phyloP scores from a whole-genome alignment of 768 basidiomycete species.

The Boletus vermiculosoides region DNA sequence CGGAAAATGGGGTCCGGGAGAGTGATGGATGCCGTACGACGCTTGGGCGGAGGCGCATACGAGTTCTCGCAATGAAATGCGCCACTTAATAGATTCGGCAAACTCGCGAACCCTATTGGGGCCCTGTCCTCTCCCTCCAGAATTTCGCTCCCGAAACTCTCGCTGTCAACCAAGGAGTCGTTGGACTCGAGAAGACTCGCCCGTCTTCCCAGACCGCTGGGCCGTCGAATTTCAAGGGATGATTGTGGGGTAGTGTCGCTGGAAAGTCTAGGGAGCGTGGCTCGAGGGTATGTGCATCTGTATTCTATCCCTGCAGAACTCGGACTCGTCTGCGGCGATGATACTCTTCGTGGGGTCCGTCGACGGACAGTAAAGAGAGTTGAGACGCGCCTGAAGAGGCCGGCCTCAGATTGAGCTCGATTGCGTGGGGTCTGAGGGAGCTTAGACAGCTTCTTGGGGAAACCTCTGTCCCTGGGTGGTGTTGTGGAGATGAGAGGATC shows the following conservation, averaged over 20 bases:
- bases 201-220: constrained; percentile 32
- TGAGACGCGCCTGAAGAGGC: constrained; percentile 29
- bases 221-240: constrained; percentile 34
- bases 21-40: neutral
- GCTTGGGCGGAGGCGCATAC: neutral
- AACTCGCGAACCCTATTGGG: constrained; percentile 11
- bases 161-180: constrained; percentile 11
- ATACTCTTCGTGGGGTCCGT: constrained; percentile 17
- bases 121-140: neutral
- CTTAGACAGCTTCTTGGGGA: neutral
- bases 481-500: constrained; percentile 18
- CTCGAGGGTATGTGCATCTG: constrained; percentile 11
- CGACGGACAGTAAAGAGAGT: constrained; percentile 28
- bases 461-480: constrained; percentile 1
- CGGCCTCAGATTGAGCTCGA: constrained; percentile 28
- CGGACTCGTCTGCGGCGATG: constrained; percentile 1
- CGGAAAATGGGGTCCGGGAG: constrained; percentile 24
- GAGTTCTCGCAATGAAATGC: constrained; percentile 1
- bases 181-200: constrained; percentile 26
- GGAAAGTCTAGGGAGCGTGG: constrained; percentile 23
- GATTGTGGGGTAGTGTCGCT: constrained; percentile 19
- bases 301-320: constrained; percentile 18
- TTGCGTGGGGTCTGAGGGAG: constrained; percentile 13
- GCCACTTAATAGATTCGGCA: constrained; percentile 23
- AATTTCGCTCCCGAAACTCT: neutral